Evolutionary conservation across 768 basidiomycete species (phyloP).

Genomic region (Lentinula guzmanii): DNA sequence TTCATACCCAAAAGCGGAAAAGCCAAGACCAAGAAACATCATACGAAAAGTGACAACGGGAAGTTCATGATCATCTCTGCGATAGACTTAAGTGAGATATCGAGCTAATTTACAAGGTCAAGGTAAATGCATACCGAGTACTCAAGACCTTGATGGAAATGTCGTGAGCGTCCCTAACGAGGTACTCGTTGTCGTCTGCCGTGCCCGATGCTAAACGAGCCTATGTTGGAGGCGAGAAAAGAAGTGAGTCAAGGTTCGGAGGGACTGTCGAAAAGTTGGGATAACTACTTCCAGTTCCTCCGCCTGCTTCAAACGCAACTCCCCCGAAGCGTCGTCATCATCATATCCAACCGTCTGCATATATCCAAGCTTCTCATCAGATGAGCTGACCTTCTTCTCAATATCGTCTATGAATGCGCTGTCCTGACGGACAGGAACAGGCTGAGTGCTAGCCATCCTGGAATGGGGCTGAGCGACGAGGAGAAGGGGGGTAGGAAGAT

Average conservation of each 20-base stretch:
- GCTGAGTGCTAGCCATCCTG: not conserved
- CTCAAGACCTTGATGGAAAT: slow-evolving; percentile 31
- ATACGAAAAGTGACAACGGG: slow-evolving; percentile 33
- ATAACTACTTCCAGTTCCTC: not conserved
- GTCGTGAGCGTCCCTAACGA: slow-evolving; percentile 29
- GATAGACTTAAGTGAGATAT: not conserved
- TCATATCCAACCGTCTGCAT: not conserved
- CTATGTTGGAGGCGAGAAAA: not conserved
- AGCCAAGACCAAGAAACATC: slow-evolving; percentile 32
- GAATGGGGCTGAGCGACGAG: not conserved
- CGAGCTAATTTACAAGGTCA: not conserved
- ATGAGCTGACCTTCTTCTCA: not conserved
- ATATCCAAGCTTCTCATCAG: slow-evolving; percentile 1
- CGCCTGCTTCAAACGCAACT: slow-evolving; percentile 1
- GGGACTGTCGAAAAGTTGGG: not conserved
- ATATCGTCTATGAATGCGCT: not conserved
- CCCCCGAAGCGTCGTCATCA: not conserved
- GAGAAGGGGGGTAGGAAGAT: not conserved
- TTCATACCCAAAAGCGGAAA: slow-evolving; percentile 32
- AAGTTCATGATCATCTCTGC: slow-evolving; percentile 29
- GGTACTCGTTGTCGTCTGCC: slow-evolving; percentile 27
- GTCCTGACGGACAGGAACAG: not conserved
- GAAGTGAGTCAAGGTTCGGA: not conserved
- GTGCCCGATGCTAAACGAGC: slow-evolving; percentile 23
- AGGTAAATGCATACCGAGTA: slow-evolving; percentile 9